Conservation (phyloP, 1,284 basidiomycete species). For the Lentinus polychrous region DNA sequence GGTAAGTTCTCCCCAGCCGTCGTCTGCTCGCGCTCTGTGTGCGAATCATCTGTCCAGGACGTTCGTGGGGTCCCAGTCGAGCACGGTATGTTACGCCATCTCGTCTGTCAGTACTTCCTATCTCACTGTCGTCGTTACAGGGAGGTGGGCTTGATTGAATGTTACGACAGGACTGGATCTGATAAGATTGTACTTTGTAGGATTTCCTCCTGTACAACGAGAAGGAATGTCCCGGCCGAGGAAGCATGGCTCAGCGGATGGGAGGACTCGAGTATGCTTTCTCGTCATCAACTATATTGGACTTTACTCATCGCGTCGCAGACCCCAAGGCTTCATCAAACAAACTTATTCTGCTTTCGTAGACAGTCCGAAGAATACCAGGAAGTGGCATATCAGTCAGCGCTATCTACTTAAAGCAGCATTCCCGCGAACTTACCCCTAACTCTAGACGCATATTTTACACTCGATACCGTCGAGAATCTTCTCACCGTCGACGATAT, state of each 20-base stretch:
- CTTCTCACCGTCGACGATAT: constrained; percentile 54
- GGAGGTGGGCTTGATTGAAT: background rate
- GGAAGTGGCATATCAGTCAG: constrained; percentile 39
- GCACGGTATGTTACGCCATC: constrained; percentile 5
- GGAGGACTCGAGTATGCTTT: constrained; percentile 17
- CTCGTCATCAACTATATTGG: background rate
- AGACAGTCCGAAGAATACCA: constrained; percentile 24
- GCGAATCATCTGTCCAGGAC: constrained; percentile 1
- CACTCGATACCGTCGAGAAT: constrained; percentile 39
- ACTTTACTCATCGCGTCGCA: constrained; percentile 7
- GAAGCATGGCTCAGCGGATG: constrained; percentile 23
- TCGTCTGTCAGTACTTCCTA: too few species aligned
- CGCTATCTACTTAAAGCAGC: constrained; percentile 8
- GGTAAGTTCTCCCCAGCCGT: constrained; percentile 30
- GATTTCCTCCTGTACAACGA: constrained; percentile 35
- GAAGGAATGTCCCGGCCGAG: constrained; percentile 26
- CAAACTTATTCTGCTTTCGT: constrained; percentile 38
- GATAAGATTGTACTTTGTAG: constrained; percentile 11
- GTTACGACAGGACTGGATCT: background rate
- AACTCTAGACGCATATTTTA: constrained; percentile 35
- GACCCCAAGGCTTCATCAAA: constrained; percentile 31
- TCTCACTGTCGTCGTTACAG: too few species aligned
- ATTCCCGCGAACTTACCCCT: constrained; percentile 2
- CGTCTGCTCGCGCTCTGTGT: background rate
- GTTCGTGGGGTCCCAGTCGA: constrained; percentile 7